Conservation (phyloP, 1,139 yeast genomes). For the Magnusiomyces paraingens region DNA sequence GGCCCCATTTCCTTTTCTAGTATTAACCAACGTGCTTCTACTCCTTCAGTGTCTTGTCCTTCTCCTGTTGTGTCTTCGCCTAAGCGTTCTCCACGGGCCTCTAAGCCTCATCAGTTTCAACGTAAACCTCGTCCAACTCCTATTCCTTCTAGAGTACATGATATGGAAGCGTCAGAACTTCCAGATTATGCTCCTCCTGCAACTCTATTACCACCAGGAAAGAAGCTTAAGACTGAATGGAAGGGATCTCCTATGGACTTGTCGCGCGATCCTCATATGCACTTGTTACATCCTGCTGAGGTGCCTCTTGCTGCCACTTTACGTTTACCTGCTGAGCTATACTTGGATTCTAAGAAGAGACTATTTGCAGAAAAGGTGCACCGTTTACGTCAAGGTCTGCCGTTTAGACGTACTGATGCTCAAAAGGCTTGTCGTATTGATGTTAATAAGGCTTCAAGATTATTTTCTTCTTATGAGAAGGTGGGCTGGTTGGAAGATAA, state of each 20-base stretch:
- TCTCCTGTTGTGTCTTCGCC: not conserved
- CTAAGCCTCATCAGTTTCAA: constrained; percentile 4
- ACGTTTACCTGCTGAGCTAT: constrained; percentile 79
- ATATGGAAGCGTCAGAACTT: constrained; percentile 34
- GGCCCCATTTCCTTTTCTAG: not conserved
- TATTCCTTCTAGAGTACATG: constrained; percentile 33
- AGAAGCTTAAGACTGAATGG: constrained; percentile 88
- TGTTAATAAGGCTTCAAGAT: constrained; percentile 89
- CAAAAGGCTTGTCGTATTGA: constrained; percentile 97
- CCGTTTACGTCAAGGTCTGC: constrained; percentile 65
- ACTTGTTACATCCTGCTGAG: constrained; percentile 85
- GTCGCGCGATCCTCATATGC: constrained; percentile 62
- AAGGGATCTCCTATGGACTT: constrained; percentile 97
- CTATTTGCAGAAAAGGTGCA: constrained; percentile 82
- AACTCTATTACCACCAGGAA: constrained; percentile 57
- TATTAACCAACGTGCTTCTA: not conserved
- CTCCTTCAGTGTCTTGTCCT: not conserved
- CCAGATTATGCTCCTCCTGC: constrained; percentile 73
- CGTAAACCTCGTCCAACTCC: constrained; percentile 6
- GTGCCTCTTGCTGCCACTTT: constrained; percentile 79
- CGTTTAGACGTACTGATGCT: constrained; percentile 94
- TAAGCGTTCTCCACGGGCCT: not conserved
- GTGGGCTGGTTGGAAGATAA: constrained; percentile 91
- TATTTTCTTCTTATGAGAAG: constrained; percentile 88
- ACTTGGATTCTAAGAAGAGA: constrained; percentile 87